Base-by-base conservation (phyloP, 2,329 filamentous ascomycete species). In the Albophoma yamanashiensis region DNA sequence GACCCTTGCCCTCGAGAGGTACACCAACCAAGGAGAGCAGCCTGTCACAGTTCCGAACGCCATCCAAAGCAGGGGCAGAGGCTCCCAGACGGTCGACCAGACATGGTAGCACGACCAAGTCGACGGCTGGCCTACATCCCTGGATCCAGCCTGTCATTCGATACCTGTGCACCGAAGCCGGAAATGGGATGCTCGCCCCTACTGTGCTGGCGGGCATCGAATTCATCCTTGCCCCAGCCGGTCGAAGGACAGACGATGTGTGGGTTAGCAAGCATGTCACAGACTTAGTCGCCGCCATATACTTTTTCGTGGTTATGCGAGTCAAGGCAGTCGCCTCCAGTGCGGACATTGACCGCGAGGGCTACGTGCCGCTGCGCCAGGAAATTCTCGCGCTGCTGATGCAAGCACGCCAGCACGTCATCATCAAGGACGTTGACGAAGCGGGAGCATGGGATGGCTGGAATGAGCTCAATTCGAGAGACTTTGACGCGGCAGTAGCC, bases 151-250 rank as follows among this genome's bases (percentile, higher is more conserved):
- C 87, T 0, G 80, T 83, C 0, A 84, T 91, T 11, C 82, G 88
- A 31, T 81, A 80, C 61, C 72, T 95, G 14, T 75, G 88, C 70
- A 80, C 79, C 45, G 79, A 82, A 31, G 78, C 91, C 12, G 78
- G 79, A 1, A 83, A 85, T 0, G 79, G 82, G 8, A 79, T 77
- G 4, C 80, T 92, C 3, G 84, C 84, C 0, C 88, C 89, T 0
- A 89, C 91, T 59, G 82, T 95, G 0, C 83, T 90, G 56, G 87
- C 89, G 0, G 91, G 89, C 1, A 80, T 92, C 58, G 87, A 88
- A 77, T 74, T 76, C 22, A 79, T 84, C 56, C 66, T 78, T 14
- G 69, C 71, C 1, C 77, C 78, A 0, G 70, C 71, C 15, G 78
- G 79, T n/a, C 70, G 67, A 34, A 73, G 71, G 43, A 76, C 76